These are phyloP conservation scores for Oehlia diaphana DNA, from an alignment of 192 early-diverging fungal species.

Conservation along the genomic window DNA sequence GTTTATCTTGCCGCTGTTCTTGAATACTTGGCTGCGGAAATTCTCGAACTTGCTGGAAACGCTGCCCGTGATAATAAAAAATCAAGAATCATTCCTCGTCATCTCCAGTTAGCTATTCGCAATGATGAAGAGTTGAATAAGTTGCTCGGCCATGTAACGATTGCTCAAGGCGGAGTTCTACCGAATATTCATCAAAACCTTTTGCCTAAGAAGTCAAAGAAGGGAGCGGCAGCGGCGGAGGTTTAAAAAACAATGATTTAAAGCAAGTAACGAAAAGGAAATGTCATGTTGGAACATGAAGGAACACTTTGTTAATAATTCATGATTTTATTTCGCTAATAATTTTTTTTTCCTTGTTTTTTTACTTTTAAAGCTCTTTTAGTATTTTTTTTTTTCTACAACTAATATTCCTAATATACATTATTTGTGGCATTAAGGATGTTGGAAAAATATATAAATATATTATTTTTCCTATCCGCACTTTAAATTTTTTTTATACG, in stretches of 20 bases:
- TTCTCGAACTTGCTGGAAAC: constrained; percentile 95
- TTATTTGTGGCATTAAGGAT: not conserved
- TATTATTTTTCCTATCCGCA: too few species aligned
- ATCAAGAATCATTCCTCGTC: constrained; percentile 93
- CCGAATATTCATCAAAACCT: constrained; percentile 89
- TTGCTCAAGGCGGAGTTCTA: constrained; percentile 91
- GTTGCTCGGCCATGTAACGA: constrained; percentile 64
- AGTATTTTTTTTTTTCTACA: not conserved
- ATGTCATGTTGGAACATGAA: not conserved
- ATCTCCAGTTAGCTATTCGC: constrained; percentile 92
- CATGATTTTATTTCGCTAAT: not conserved
- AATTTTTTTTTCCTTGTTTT: not conserved
- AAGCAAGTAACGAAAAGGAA: not conserved
- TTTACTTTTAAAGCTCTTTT: not conserved
- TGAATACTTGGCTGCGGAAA: constrained; percentile 95
- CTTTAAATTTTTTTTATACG: too few species aligned
- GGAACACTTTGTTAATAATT: not conserved
- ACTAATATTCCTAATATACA: not conserved
- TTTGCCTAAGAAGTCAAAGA: constrained; percentile 80
- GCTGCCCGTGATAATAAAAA: constrained; percentile 95
- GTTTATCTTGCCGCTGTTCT: constrained; percentile 95
- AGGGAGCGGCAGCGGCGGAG: constrained; percentile 59
- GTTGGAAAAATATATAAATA: too few species aligned
- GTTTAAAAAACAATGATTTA: constrained; percentile 42
- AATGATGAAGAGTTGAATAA: constrained; percentile 81